These are phyloP conservation scores for Pulveroboletus sp. DNA, from an alignment of 768 basidiomycete species.

Conservation along the genomic window DNA sequence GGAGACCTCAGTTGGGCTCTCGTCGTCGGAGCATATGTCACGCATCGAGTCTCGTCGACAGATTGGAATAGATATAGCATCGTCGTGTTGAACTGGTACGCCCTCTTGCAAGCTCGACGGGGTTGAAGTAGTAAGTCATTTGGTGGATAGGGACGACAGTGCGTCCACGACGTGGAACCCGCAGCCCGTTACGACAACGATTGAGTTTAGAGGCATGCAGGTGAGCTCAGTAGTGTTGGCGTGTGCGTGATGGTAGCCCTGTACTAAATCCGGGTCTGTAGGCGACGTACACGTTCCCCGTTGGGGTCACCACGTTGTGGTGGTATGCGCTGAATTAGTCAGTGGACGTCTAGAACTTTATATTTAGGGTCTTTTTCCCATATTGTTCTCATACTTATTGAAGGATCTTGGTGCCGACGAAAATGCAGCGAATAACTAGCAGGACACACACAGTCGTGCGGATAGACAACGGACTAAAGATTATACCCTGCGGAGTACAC, in stretches of 20 bases:
- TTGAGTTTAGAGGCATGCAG: constrained; percentile 60
- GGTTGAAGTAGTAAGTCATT: neutral
- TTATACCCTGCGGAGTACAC: too few relatives aligned
- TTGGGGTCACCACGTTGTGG: constrained; percentile 60
- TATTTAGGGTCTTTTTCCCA: too few relatives aligned
- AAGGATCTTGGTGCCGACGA: too few relatives aligned
- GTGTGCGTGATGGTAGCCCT: neutral
- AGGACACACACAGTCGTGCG: too few relatives aligned
- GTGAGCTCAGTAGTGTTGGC: constrained; percentile 29
- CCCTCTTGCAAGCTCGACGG: neutral
- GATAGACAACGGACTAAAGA: too few relatives aligned
- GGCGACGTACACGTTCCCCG: constrained; percentile 75
- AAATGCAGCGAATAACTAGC: too few relatives aligned
- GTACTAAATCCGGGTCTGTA: constrained; percentile 15
- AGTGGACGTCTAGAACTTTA: too few relatives aligned
- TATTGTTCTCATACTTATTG: too few relatives aligned
- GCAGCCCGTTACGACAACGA: constrained; percentile 49
- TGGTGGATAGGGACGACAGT: constrained; percentile 40
- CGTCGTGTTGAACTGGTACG: constrained; percentile 67
- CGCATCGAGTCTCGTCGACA: constrained; percentile 43
- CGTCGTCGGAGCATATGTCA: constrained; percentile 62
- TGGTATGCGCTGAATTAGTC: constrained; percentile 35
- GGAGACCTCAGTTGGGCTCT: constrained; percentile 56
- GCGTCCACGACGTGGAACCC: constrained; percentile 40
- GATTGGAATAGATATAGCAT: constrained; percentile 66